Base-by-base conservation (phyloP, 371 early-diverging fungal species). In the Funneliformis caledonium region DNA sequence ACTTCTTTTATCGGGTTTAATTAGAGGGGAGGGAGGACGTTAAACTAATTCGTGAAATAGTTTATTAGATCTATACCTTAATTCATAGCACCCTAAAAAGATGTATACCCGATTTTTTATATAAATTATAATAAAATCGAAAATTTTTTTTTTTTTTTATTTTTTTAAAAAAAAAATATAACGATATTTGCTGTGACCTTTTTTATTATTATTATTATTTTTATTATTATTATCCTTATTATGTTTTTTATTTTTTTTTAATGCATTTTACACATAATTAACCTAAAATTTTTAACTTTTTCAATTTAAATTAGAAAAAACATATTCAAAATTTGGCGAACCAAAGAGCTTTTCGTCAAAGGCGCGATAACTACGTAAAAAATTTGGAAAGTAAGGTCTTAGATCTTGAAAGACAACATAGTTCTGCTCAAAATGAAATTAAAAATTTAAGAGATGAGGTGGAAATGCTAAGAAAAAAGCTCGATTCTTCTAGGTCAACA, bases 291-390 rank as follows among this genome's bases (percentile, higher is more conserved):
- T 37, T 37, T 2, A 37, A 37, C 1, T 37, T 70, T n/a, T 62
- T 45, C 11, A 19, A 5, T 7, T 9, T 43, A 1, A 43, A 62
- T 43, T 48, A 76, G 77, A 78, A 78, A 78, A 78, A 78, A 33
- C 78, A 78, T 33, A 45, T 68, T 33, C 78, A 78, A n/a, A 78
- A 78, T n/a, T 68, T 78, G 14, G 68, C 68, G 0, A 78, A 78
- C 47, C 78, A 78, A 48, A 42, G 78, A 68, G 78, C 78, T 4
- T 78, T 78, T 65, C 78, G 78, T 16, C 78, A 78, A 37, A 68
- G 78, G 37, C 67, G 67, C 50, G 78, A 48, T 12, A 67, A 37
- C 10, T 78, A 78, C 2, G 16, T 68, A 22, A n/a, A 45, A 50
- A 68, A 14, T 43, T 48, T 78, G 16, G 78, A 78, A 43, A 22